These are phyloP conservation scores for Cladosporium phlei DNA, from an alignment of 2,329 filamentous ascomycete genomes.

Conservation along the genomic window DNA sequence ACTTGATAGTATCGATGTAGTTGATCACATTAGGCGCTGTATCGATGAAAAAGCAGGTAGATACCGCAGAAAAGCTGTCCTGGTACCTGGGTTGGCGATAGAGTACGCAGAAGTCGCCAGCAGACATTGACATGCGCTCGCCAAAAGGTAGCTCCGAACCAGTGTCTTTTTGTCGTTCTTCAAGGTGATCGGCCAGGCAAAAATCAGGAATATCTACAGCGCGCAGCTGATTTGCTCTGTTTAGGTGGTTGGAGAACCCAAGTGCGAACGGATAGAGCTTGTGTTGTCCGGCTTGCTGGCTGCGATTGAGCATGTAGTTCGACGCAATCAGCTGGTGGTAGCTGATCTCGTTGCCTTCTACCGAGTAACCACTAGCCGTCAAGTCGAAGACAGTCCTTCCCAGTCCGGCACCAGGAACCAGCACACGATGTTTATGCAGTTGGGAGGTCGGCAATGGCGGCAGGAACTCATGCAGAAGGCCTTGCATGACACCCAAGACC, in stretches of 20 bases:
- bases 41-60: slow-evolving; percentile 93
- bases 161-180: slow-evolving; percentile 17
- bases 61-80: slow-evolving; percentile 71
- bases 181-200: slow-evolving; percentile 36
- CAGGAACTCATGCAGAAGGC: slow-evolving; percentile 54
- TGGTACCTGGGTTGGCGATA: slow-evolving; percentile 64
- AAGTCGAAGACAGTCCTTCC: slow-evolving; percentile 87
- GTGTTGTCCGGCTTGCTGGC: slow-evolving; percentile 57
- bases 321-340: slow-evolving; percentile 94
- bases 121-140: slow-evolving; percentile 85
- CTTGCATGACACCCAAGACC: slow-evolving; percentile 70
- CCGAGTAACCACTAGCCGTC: slow-evolving; percentile 64
- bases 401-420: slow-evolving; percentile 86
- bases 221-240: slow-evolving; percentile 68
- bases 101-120: slow-evolving; percentile 85
- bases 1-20: slow-evolving; percentile 77
- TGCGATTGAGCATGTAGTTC: slow-evolving; percentile 67
- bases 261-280: slow-evolving; percentile 80
- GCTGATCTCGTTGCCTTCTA: slow-evolving; percentile 90
- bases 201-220: slow-evolving; percentile 75
- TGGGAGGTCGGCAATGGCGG: slow-evolving; percentile 18
- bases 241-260: slow-evolving; percentile 79
- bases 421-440: slow-evolving; percentile 48
- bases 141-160: slow-evolving; percentile 31
- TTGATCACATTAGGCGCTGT: slow-evolving; percentile 89